phyloP scores from a whole-genome alignment of 345 rosid genomes.

The Citrus hindsii region DNA sequence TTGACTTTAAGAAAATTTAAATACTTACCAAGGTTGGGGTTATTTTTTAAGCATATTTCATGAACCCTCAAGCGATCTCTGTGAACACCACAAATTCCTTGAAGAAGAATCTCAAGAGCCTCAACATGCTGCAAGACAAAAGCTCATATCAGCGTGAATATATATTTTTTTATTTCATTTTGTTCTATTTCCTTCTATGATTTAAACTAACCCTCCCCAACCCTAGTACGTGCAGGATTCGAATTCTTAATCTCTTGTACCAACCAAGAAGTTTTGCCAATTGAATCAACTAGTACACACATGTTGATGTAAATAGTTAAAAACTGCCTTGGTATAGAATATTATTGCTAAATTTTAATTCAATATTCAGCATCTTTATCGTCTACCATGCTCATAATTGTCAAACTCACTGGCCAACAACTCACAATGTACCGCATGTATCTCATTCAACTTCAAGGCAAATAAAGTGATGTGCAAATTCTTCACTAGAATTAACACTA shows the following conservation, averaged over 20 bases:
- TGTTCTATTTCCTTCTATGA: neutral
- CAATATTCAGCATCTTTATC: neutral
- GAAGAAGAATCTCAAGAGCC: slow-evolving; percentile 98
- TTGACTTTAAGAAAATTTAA: neutral
- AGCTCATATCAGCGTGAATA: neutral
- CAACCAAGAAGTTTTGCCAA: neutral
- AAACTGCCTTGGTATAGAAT: neutral
- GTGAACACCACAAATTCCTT: slow-evolving; percentile 97
- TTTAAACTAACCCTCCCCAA: neutral
- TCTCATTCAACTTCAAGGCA: neutral
- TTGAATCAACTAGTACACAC: neutral
- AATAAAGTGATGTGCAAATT: neutral
- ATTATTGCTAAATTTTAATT: neutral
- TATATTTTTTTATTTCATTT: neutral
- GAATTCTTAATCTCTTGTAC: neutral
- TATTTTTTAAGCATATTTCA: slow-evolving; percentile 80
- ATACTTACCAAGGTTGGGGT: slow-evolving; percentile 64
- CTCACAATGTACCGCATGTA: neutral
- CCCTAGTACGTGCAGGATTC: neutral
- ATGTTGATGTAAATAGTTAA: too few species aligned
- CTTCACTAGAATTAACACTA: neutral
- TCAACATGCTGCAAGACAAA: slow-evolving; percentile 69
- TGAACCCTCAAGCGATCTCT: slow-evolving; percentile 80
- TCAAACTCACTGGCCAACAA: neutral
- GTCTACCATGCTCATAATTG: neutral